phyloP scores from a whole-genome alignment of 805 yeast species.

The Pichia californica region DNA sequence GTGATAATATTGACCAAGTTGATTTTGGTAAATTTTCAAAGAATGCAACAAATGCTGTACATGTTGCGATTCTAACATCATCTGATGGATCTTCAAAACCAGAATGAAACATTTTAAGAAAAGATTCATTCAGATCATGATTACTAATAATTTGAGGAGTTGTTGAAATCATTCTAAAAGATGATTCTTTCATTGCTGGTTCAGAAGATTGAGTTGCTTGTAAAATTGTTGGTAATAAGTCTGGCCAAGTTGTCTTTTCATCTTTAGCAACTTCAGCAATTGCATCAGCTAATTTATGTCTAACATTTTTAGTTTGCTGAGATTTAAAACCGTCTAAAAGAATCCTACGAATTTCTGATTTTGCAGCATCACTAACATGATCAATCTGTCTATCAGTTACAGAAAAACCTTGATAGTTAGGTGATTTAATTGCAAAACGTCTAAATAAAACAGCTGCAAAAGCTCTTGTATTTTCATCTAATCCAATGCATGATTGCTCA shows the following conservation, averaged over 20 bases:
- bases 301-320: constrained; percentile 64
- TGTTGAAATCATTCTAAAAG: constrained; percentile 81
- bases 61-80: constrained; percentile 84
- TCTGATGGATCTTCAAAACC: constrained; percentile 81
- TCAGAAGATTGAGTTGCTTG: constrained; percentile 47
- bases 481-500: constrained; percentile 63
- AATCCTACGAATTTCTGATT: constrained; percentile 54
- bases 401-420: constrained; percentile 52
- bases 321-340: constrained; percentile 69
- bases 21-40: constrained; percentile 76
- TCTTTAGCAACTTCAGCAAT: constrained; percentile 86
- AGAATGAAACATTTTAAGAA: constrained; percentile 60
- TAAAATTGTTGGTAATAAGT: constrained; percentile 66
- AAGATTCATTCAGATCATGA: constrained; percentile 33
- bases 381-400: constrained; percentile 78
- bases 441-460: constrained; percentile 87
- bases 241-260: constrained; percentile 69
- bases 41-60: constrained; percentile 86
- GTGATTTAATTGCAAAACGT: constrained; percentile 75
- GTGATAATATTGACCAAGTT: constrained; percentile 70
- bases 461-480: constrained; percentile 53
- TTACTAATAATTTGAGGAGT: constrained; percentile 72
- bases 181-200: constrained; percentile 75
- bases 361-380: constrained; percentile 50
- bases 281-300: constrained; percentile 92